Conservation (phyloP, 176 grass and related monocot genomes). For the Bothriochloa decipiens region DNA sequence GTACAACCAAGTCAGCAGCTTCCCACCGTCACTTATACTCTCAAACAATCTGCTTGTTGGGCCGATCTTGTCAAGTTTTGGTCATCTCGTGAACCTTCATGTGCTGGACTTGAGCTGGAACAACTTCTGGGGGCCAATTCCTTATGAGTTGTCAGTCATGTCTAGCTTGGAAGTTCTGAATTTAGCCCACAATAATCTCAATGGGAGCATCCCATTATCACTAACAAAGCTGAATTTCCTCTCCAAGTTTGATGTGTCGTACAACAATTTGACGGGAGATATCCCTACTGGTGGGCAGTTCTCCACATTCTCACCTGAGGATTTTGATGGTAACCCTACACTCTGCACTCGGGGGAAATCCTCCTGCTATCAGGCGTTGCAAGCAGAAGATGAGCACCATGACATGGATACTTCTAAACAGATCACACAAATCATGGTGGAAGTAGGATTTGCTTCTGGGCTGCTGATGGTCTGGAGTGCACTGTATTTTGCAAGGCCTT, state of each 20-base stretch:
- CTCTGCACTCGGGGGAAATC: slow-evolving; percentile 18
- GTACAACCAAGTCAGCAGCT: slow-evolving; percentile 59
- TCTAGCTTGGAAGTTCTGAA: slow-evolving; percentile 46
- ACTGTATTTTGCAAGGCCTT: slow-evolving; percentile 15
- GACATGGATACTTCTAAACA: background rate
- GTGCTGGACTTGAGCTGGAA: slow-evolving; percentile 64
- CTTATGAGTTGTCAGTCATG: slow-evolving; percentile 54
- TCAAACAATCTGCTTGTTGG: slow-evolving; percentile 46
- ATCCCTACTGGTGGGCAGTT: slow-evolving; percentile 67
- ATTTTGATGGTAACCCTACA: slow-evolving; percentile 48
- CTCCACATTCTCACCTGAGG: slow-evolving; percentile 40
- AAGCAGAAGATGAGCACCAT: background rate
- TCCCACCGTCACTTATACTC: slow-evolving; percentile 60
- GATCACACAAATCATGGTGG: background rate
- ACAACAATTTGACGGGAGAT: slow-evolving; percentile 51
- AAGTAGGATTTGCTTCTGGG: slow-evolving; percentile 18
- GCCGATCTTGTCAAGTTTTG: slow-evolving; percentile 43
- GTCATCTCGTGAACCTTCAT: slow-evolving; percentile 41
- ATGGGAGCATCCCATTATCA: slow-evolving; percentile 50
- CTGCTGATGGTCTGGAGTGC: background rate
- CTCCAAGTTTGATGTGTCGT: slow-evolving; percentile 55
- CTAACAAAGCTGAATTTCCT: slow-evolving; percentile 60
- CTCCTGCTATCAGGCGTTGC: background rate
- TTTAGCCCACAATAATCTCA: slow-evolving; percentile 65
- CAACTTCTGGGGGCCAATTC: slow-evolving; percentile 60